phyloP scores from a whole-genome alignment of 257 asterid species.

The Petrea volubilis region DNA sequence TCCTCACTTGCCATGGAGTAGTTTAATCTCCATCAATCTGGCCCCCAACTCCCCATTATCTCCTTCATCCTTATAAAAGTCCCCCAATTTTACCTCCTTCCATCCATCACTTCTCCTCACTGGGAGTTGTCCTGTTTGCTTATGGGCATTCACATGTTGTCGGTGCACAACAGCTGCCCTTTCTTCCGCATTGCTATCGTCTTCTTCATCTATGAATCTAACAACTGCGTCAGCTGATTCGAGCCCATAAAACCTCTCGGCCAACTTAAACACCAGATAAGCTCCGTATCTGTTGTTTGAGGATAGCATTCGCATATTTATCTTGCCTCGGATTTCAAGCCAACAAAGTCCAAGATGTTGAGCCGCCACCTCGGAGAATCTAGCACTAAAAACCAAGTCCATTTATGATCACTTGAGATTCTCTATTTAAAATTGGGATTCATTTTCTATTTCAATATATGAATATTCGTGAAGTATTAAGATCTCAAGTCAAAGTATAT shows the following conservation, averaged over 20 bases:
- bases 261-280: slow-evolving; percentile 19
- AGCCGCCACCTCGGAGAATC: slow-evolving; percentile 36
- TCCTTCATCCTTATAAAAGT: slow-evolving; percentile 26
- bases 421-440: no score
- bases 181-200: slow-evolving; percentile 3
- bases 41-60: slow-evolving; percentile 40
- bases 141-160: neutral
- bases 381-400: slow-evolving; percentile 3
- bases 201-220: slow-evolving; percentile 14
- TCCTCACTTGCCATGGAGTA: slow-evolving; percentile 1
- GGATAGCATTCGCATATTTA: slow-evolving; percentile 18
- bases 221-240: slow-evolving; percentile 1
- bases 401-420: no score
- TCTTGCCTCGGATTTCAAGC: slow-evolving; percentile 30
- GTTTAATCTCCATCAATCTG: slow-evolving; percentile 20
- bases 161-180: slow-evolving; percentile 20
- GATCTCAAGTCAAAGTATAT: no score
- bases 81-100: slow-evolving; percentile 42
- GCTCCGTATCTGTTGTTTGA: slow-evolving; percentile 20
- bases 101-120: slow-evolving; percentile 30
- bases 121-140: slow-evolving; percentile 1
- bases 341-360: neutral
- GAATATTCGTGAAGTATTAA: no score
- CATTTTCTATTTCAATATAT: no score
- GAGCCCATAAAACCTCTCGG: neutral